phyloP scores from a whole-genome alignment of 2,329 filamentous ascomycete species.

The Xylariomycetidae sp. region DNA sequence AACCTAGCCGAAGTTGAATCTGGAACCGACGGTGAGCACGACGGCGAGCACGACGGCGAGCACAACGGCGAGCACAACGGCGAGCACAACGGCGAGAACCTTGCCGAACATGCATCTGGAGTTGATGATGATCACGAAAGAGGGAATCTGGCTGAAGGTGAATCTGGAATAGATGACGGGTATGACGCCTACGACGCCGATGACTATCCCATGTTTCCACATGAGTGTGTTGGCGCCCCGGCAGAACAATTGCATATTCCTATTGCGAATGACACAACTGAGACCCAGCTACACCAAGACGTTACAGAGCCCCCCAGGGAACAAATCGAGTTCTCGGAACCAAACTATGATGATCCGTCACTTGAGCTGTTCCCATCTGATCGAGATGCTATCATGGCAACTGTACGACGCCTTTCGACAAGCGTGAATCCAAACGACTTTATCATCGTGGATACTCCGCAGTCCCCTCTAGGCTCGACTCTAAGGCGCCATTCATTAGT shows the following conservation, averaged over 20 bases:
- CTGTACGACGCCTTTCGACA: slow-evolving; percentile 25
- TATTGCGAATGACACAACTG: background rate
- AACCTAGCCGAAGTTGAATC: slow-evolving; percentile 27
- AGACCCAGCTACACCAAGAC: slow-evolving; percentile 2
- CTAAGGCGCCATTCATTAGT: background rate
- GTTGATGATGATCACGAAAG: no score
- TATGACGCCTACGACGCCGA: slow-evolving; percentile 3
- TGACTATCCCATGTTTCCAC: slow-evolving; percentile 19
- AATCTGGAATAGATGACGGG: no score
- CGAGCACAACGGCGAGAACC: slow-evolving; percentile 4
- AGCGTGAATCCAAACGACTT: slow-evolving; percentile 22
- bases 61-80: no score
- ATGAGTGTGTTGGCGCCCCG: slow-evolving; percentile 20
- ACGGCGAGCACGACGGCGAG: no score
- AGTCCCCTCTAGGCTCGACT: slow-evolving; percentile 12
- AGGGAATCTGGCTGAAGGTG: background rate
- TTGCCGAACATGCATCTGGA: background rate
- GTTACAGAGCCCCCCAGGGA: slow-evolving; percentile 13
- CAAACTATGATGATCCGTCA: slow-evolving; percentile 22
- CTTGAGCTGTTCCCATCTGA: slow-evolving; percentile 26
- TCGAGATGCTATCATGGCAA: slow-evolving; percentile 24
- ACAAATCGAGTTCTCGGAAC: no score
- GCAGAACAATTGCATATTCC: slow-evolving; percentile 5
- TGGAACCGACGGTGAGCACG: slow-evolving; percentile 5
- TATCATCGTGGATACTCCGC: slow-evolving; percentile 12